phyloP scores from a whole-genome alignment of 805 yeast species.

The Yarrowia bubula region DNA sequence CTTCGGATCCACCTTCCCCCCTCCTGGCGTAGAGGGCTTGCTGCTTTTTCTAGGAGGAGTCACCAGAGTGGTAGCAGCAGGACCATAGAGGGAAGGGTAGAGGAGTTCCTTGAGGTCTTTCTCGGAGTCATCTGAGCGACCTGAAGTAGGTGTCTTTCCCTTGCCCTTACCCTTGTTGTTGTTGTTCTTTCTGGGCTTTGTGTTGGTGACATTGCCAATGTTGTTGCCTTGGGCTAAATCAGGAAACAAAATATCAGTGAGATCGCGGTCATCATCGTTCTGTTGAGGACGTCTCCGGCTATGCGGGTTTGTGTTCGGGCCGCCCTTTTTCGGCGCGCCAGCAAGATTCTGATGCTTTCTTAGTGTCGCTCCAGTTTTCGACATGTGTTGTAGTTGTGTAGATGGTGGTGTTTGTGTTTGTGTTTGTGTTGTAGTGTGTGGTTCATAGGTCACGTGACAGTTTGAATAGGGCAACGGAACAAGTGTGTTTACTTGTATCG shows the following conservation, averaged over 20 bases:
- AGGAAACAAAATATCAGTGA: constrained; percentile 18
- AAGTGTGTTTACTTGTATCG: too few species aligned
- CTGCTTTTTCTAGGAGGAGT: constrained; percentile 2
- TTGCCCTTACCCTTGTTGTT: neutral
- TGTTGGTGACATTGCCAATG: neutral
- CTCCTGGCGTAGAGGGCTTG: neutral
- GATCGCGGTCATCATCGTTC: constrained; percentile 7
- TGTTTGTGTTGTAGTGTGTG: too few species aligned
- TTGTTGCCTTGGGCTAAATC: neutral
- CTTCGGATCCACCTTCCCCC: neutral
- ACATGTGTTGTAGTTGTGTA: too few species aligned
- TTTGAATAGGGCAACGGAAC: too few species aligned
- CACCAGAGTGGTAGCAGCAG: constrained; percentile 6
- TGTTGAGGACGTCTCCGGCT: neutral
- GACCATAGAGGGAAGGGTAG: constrained; percentile 34
- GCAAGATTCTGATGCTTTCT: constrained; percentile 10
- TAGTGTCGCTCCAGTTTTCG: constrained; percentile 17
- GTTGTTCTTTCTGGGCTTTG: constrained; percentile 8
- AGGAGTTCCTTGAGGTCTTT: constrained; percentile 32
- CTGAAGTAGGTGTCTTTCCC: neutral
- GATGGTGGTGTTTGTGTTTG: too few species aligned
- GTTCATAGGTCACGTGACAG: too few species aligned
- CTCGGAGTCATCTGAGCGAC: constrained; percentile 11
- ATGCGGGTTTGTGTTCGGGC: constrained; percentile 1
- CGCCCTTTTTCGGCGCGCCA: constrained; percentile 3